A percentile compares a stretch with the other conserved stretches of the same genome.
Evolutionary conservation across 495 filamentous ascomycete genomes (phyloP).

Genomic region (Aspergillus ellipticus): DNA sequence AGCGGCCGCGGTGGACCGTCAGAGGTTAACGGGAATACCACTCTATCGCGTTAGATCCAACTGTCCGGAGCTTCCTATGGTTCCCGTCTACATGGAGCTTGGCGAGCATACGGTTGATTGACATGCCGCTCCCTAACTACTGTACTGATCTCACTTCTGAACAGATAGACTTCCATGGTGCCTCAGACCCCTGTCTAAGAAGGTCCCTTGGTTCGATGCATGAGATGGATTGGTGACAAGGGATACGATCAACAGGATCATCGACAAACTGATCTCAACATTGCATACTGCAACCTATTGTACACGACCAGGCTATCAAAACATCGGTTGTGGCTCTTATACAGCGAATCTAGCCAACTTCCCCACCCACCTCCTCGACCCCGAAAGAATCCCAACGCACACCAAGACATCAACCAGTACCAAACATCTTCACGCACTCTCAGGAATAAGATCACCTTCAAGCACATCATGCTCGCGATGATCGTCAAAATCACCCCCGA

Average conservation of each 20-base stretch:
- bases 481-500: conserved; percentile 10
- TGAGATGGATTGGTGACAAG: not conserved
- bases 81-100: too few relatives aligned
- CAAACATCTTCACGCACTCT: not conserved
- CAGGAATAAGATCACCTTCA: not conserved
- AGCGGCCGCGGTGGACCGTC: too few relatives aligned
- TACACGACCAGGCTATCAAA: not conserved
- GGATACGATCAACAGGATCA: not conserved
- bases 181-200: too few relatives aligned
- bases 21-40: too few relatives aligned
- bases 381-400: not conserved
- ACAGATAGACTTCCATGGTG: too few relatives aligned
- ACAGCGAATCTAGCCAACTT: not conserved
- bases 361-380: not conserved
- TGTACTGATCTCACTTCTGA: too few relatives aligned
- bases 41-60: too few relatives aligned
- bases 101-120: too few relatives aligned
- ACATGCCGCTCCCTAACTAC: too few relatives aligned
- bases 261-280: not conserved
- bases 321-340: too few relatives aligned
- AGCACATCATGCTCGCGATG: not conserved
- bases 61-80: too few relatives aligned
- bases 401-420: not conserved
- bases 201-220: too few relatives aligned
- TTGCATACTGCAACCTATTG: not conserved